These are phyloP conservation scores for Pseudoneurospora amorphoporcata DNA, from an alignment of 495 filamentous ascomycete genomes.

Conservation along the genomic window DNA sequence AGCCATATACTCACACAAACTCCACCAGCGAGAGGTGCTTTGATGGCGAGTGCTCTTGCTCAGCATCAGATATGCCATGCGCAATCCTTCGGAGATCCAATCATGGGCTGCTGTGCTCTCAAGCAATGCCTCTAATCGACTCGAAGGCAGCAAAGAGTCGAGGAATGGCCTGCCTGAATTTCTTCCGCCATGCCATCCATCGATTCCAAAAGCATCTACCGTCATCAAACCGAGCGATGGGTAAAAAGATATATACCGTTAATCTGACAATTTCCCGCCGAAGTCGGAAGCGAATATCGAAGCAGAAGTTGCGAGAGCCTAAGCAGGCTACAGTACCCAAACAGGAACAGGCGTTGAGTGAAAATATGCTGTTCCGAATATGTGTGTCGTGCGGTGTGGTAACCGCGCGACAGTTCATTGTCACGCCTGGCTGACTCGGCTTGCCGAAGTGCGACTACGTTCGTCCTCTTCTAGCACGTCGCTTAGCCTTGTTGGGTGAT, in stretches of 20 bases:
- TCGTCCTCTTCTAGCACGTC: conserved; percentile 88
- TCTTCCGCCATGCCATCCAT: background rate
- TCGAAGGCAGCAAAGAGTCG: background rate
- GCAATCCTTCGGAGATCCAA: background rate
- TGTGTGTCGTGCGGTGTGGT: background rate
- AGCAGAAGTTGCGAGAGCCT: background rate
- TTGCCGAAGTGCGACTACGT: conserved; percentile 48
- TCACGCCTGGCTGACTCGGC: conserved; percentile 36
- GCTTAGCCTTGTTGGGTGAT: conserved; percentile 88
- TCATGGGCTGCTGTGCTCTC: background rate
- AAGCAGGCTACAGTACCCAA: background rate
- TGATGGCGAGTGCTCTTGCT: background rate
- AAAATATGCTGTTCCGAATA: background rate
- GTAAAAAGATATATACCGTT: background rate
- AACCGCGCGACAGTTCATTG: background rate
- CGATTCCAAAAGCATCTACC: background rate
- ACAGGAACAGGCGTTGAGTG: background rate
- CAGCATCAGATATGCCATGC: background rate
- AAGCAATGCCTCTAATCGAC: background rate
- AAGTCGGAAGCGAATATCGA: background rate
- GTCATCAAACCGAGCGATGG: background rate
- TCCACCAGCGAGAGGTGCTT: background rate
- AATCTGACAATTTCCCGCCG: background rate
- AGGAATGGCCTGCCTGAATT: background rate
- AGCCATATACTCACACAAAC: background rate